Evolutionary conservation across 2,329 filamentous ascomycete species (phyloP), one percentile per base, ranked within the genome.

Genomic region (Bipolaris gigantea): DNA sequence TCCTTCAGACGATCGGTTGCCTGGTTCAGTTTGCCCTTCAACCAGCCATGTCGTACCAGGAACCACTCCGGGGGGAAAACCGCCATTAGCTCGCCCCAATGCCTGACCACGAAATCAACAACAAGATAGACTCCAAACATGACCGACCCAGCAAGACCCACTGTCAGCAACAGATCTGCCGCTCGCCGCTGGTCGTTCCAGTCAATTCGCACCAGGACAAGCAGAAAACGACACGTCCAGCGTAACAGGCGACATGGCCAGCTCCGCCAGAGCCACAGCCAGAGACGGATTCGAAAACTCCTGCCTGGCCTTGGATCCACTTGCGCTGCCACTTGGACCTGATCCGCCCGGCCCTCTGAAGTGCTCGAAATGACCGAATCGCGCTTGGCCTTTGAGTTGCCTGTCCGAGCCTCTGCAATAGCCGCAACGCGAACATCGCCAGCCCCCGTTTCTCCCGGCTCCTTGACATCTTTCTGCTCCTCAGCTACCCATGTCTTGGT

Each of bases 211-310:
- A 41, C 23, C 9, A 69, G 16, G 5, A 58, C 61, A 10, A 39
- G 3, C 3, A 59, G 5, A 27, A 64, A 53, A 2, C 55, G 35
- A 15, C 50, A 50, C n/a, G 53, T 36, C 59, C 60, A 63, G 19
- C 46, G 48, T 25, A 49, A 44, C 1, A 47, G 45, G 25, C 62
- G 65, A 47, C 62, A 68, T 8, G 66, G 68, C 65, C 62, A 67
- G 63, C 63, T 67, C n/a, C 30, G 11, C 5, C 36, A 9, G 3
- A 48, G 15, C 5, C 36, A 9, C 1, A 47, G 44, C 30, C 18
- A 54, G 3, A 49, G 15, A 15, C 11, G 13, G 19, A 39, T 5
- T 18, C 18, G 35, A 10, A 36, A 5, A 2, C 10, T 36, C 43
- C 39, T 48, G 23, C 25, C 18, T 30, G n/a, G 25, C 18, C 27